Base-by-base conservation (phyloP, 2,329 filamentous ascomycete species). In the Akanthomyces lecanii region DNA sequence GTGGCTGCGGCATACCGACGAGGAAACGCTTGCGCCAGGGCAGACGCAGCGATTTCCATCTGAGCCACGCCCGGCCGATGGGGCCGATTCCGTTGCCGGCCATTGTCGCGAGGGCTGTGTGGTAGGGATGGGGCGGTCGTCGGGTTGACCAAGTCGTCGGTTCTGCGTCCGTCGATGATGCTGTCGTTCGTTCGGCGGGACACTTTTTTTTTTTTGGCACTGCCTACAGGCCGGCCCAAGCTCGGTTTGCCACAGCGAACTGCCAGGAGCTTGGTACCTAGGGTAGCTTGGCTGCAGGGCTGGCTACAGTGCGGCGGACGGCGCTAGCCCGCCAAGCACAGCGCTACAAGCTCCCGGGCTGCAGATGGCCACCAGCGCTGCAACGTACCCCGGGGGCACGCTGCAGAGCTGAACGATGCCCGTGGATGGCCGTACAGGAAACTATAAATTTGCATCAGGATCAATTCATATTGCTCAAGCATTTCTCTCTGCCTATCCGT, bases 1-100 rank as follows among this genome's bases (percentile, higher is more conserved):
- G 25, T 52, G 33, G 63, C 50, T 55, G 54, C 5, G 54, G 54
- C 47, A 48, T 72, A 87, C 86, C 86, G 65, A 86, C 78, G 45
- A 88, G 81, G 70, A 87, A 85, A 58, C 80, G 79, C 66, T 84
- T 86, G 61, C 86, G 83, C 85, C 86, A 88, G 66, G 86, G 86
- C 4, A 89, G 75, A 52, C 81, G 82, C 57, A 88, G 76, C 30
- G 82, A 74, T 71, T 88, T 88, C 86, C 86, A 89, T 68, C 77
- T 79, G 69, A 81, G 81, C 85, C 85, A 89, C 63, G 76, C 74
- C 65, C 75, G 77, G 45, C 70, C 65, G 51, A 76, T 44, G 57
- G 70, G 69, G 4, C 75, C 77, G 61, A 80, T 72, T 59, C 70
- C 72, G 62, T 75, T 77, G 54, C 69, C 63, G 53, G 73, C 71